phyloP scores from a whole-genome alignment of 257 asterid species.

The Ballota nigra region DNA sequence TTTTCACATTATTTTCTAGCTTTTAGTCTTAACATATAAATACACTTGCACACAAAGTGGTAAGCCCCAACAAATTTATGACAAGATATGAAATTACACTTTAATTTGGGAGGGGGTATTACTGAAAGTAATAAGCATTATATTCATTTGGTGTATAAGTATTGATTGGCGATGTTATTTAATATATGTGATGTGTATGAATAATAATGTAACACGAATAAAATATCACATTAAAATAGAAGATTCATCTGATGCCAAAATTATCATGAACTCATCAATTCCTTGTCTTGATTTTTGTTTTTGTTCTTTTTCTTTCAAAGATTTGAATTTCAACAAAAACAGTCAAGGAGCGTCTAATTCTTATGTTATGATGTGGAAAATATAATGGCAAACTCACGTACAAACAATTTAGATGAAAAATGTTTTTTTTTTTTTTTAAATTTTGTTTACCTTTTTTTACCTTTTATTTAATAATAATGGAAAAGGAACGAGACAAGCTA shows the following conservation, averaged over 20 bases:
- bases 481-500: constrained; percentile 13
- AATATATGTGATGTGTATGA: too few species aligned
- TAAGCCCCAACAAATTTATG: constrained; percentile 9
- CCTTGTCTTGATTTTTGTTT: not conserved
- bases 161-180: not conserved
- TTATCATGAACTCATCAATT: constrained; percentile 7
- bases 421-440: not conserved
- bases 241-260: constrained; percentile 15
- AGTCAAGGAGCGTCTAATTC: not conserved
- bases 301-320: not conserved
- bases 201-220: not conserved
- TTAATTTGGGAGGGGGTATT: not conserved
- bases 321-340: not conserved
- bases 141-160: not conserved
- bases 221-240: not conserved
- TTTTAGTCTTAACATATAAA: constrained; percentile 11
- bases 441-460: not conserved
- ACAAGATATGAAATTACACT: not conserved
- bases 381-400: not conserved
- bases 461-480: not conserved
- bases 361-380: constrained; percentile 26
- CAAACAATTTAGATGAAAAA: constrained; percentile 24
- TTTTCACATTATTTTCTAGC: constrained; percentile 28
- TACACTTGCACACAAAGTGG: constrained; percentile 24
- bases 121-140: not conserved